Evolutionary conservation across 768 basidiomycete species (phyloP).

Genomic region (Cantharellus cinnabarinus): DNA sequence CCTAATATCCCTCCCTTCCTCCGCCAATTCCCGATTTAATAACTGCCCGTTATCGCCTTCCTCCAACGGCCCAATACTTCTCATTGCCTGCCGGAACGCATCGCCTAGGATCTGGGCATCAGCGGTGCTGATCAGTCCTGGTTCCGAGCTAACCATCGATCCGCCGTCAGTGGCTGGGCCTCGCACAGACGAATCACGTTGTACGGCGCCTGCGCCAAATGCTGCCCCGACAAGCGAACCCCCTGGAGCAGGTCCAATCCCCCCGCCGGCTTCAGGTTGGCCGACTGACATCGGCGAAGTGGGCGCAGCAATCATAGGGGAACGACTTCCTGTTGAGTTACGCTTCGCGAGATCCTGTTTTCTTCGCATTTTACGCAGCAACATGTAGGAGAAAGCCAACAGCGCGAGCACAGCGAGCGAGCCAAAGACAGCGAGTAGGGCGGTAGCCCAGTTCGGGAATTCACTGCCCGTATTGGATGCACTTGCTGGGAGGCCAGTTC

Average conservation of each 20-base stretch:
- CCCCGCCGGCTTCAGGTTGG: not conserved
- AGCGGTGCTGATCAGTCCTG: conserved; percentile 56
- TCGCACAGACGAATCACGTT: conserved; percentile 31
- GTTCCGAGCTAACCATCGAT: conserved; percentile 43
- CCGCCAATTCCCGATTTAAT: conserved; percentile 57
- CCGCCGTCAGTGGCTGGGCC: conserved; percentile 28
- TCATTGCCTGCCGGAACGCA: conserved; percentile 71
- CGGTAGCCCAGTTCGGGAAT: conserved; percentile 84
- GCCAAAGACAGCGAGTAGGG: conserved; percentile 71
- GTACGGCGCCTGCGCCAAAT: conserved; percentile 15
- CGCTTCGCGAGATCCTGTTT: conserved; percentile 28
- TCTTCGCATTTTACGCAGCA: conserved; percentile 43
- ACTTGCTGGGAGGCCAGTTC: conserved; percentile 21
- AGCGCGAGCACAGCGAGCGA: conserved; percentile 60
- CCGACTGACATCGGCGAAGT: not conserved
- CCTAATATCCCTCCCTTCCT: conserved; percentile 75
- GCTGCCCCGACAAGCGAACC: not conserved
- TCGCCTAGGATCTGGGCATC: conserved; percentile 89
- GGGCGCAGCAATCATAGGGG: conserved; percentile 59
- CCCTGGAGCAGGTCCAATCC: not conserved
- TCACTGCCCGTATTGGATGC: conserved; percentile 21
- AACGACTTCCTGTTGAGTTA: conserved; percentile 56
- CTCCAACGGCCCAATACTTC: conserved; percentile 48
- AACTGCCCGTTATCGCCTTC: conserved; percentile 17
- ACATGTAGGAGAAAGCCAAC: conserved; percentile 47